Conservation (phyloP, 345 rosid species). For the Eucalyptus marginata region DNA sequence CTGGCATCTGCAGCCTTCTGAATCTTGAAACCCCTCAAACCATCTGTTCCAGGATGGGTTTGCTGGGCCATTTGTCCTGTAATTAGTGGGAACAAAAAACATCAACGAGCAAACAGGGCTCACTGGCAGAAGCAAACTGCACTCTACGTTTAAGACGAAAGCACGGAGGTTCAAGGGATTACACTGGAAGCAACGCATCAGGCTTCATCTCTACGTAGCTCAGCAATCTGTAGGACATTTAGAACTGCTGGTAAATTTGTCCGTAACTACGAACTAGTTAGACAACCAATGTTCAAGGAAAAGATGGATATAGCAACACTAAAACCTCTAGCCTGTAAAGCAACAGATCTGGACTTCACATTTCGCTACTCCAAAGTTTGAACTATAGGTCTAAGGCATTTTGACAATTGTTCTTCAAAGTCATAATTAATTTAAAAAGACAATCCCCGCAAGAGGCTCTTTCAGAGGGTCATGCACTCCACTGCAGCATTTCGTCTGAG, state of each 20-base stretch:
- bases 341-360: background rate
- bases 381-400: background rate
- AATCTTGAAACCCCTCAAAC: constrained; percentile 70
- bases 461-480: background rate
- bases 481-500: background rate
- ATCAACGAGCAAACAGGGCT: background rate
- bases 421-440: background rate
- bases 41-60: constrained; percentile 77
- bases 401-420: background rate
- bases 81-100: background rate
- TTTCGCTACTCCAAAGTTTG: background rate
- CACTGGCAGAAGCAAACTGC: background rate
- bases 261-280: background rate
- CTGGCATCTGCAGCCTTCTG: constrained; percentile 65
- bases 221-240: constrained; percentile 30
- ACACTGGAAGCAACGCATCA: constrained; percentile 75
- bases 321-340: background rate
- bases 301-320: background rate
- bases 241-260: background rate
- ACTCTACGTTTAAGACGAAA: background rate
- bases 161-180: background rate
- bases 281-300: background rate
- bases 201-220: constrained; percentile 46
- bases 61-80: constrained; percentile 69
- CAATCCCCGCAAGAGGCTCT: background rate